A percentile compares a stretch with the other conserved stretches of the same genome.
Conservation (phyloP, 768 basidiomycete species). For the Pisolithus orientalis region DNA sequence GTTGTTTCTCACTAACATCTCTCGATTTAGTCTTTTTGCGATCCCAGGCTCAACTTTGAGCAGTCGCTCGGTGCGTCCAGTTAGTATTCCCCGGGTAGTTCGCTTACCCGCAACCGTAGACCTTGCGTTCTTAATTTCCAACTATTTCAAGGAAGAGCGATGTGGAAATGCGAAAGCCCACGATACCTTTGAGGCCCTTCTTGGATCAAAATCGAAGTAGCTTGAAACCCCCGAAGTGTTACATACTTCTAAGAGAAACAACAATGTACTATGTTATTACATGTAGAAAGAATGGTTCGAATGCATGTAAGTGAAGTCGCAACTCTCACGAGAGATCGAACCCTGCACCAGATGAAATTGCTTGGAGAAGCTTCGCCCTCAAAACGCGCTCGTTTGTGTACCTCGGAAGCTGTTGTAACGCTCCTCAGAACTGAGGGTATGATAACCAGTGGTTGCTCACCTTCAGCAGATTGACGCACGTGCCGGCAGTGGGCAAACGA, state of each 20-base stretch:
- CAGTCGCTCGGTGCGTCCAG: constrained; percentile 77
- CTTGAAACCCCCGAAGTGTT: not conserved
- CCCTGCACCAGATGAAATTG: constrained; percentile 82
- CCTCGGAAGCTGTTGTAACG: constrained; percentile 52
- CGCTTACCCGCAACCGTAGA: constrained; percentile 34
- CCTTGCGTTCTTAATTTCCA: constrained; percentile 81
- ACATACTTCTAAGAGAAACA: constrained; percentile 7
- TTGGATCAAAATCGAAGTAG: constrained; percentile 13
- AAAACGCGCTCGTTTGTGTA: constrained; percentile 61
- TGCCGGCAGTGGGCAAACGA: constrained; percentile 71
- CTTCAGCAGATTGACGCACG: constrained; percentile 92
- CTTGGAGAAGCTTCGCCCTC: constrained; percentile 73
- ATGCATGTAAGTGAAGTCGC: not conserved
- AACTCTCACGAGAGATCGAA: constrained; percentile 79
- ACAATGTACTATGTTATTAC: constrained; percentile 4
- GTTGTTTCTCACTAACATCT: not conserved
- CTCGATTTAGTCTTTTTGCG: constrained; percentile 71
- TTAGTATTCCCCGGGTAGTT: not conserved
- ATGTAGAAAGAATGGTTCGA: not conserved
- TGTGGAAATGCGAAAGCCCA: constrained; percentile 25
- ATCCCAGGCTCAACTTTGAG: constrained; percentile 90
- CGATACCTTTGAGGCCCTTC: constrained; percentile 25
- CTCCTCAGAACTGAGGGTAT: constrained; percentile 1
- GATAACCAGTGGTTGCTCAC: constrained; percentile 29
- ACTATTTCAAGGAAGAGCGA: constrained; percentile 70